Percentiles rank a stretch among this genome's conserved stretches.
phyloP scores from a whole-genome alignment of 768 basidiomycete genomes.

The Panaeolus papilionaceus region DNA sequence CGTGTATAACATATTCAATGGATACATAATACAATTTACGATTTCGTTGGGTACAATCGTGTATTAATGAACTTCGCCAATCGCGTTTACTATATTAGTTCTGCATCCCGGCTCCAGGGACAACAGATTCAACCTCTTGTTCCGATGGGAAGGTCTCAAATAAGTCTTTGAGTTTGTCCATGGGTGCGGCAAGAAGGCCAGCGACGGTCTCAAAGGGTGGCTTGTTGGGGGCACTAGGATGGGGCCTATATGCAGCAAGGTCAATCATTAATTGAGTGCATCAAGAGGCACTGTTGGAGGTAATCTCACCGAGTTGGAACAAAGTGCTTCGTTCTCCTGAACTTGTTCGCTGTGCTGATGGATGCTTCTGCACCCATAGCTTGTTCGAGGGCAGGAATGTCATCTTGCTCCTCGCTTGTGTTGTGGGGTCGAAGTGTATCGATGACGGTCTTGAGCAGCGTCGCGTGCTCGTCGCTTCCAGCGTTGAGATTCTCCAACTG shows the following conservation, averaged over 20 bases:
- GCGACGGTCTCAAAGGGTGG: slow-evolving; percentile 67
- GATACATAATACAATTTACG: no score
- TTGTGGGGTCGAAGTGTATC: slow-evolving; percentile 2
- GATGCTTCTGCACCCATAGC: not conserved
- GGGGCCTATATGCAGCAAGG: slow-evolving; percentile 43
- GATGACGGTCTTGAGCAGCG: slow-evolving; percentile 2
- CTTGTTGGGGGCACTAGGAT: slow-evolving; percentile 58
- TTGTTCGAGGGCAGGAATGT: slow-evolving; percentile 7
- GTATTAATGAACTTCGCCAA: no score
- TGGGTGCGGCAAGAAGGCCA: slow-evolving; percentile 57
- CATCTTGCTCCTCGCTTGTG: slow-evolving; percentile 3
- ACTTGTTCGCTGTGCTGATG: not conserved
- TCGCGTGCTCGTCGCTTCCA: not conserved
- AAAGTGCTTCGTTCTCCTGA: slow-evolving; percentile 15
- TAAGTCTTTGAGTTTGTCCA: slow-evolving; percentile 65
- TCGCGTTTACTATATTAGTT: not conserved
- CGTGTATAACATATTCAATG: no score
- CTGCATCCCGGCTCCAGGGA: not conserved
- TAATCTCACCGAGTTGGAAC: slow-evolving; percentile 8
- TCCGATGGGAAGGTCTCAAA: slow-evolving; percentile 63
- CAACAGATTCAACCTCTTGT: slow-evolving; percentile 48
- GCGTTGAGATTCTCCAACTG: not conserved
- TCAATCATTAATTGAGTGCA: not conserved
- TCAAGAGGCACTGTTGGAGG: not conserved
- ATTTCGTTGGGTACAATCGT: no score